These are phyloP conservation scores for Skeletonema menzelii DNA, from an alignment of 108 stramenopile genomes.

Conservation along the genomic window DNA sequence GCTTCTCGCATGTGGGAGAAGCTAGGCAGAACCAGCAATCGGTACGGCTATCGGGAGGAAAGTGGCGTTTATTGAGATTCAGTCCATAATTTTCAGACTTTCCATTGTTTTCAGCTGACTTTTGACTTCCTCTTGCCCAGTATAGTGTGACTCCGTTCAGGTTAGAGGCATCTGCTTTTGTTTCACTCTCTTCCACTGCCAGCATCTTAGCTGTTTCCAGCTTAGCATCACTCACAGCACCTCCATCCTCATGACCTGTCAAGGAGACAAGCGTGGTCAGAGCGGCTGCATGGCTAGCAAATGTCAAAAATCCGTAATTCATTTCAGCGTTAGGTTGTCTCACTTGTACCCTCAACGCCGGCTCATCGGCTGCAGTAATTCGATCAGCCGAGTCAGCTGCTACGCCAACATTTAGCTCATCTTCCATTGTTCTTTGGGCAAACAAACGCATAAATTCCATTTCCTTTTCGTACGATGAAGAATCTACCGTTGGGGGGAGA, in stretches of 20 bases:
- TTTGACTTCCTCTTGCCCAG: slow-evolving; percentile 65
- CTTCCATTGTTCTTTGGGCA: slow-evolving; percentile 69
- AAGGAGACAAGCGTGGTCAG: slow-evolving; percentile 79
- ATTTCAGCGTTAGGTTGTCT: slow-evolving; percentile 46
- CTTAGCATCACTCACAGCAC: slow-evolving; percentile 40
- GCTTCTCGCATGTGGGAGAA: slow-evolving; percentile 84
- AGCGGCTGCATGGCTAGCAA: slow-evolving; percentile 87
- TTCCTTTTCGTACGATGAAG: slow-evolving; percentile 27
- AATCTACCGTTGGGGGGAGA: slow-evolving; percentile 47
- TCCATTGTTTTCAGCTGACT: slow-evolving; percentile 20
- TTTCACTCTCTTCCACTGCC: neutral
- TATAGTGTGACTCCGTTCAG: slow-evolving; percentile 58
- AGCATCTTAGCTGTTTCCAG: slow-evolving; percentile 7
- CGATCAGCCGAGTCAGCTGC: slow-evolving; percentile 55
- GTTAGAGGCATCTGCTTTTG: slow-evolving; percentile 8
- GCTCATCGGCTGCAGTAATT: slow-evolving; percentile 77
- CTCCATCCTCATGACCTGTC: slow-evolving; percentile 85
- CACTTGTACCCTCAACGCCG: slow-evolving; percentile 69
- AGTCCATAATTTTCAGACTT: slow-evolving; percentile 34
- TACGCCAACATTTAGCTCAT: slow-evolving; percentile 65
- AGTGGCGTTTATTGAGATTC: slow-evolving; percentile 64
- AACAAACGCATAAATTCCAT: slow-evolving; percentile 51
- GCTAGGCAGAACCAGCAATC: slow-evolving; percentile 94
- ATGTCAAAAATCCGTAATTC: slow-evolving; percentile 82
- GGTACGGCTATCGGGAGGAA: slow-evolving; percentile 70